Evolutionary conservation across 768 basidiomycete species (phyloP).

Genomic region (Filobasidium floriforme): DNA sequence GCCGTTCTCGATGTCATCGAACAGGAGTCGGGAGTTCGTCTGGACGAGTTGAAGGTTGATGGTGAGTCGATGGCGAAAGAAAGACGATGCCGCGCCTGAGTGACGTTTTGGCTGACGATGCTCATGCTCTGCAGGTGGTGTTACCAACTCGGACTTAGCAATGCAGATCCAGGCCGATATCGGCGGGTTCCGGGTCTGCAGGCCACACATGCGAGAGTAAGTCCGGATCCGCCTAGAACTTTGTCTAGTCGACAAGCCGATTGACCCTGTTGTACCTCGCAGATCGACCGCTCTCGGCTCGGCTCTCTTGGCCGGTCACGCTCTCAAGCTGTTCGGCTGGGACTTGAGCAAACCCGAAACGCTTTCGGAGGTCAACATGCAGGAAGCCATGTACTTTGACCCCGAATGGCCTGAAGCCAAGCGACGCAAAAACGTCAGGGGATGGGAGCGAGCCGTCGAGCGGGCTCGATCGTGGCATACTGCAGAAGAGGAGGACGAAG

Average conservation of each 20-base stretch:
- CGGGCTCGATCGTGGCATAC: slow-evolving; percentile 75
- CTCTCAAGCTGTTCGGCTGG: slow-evolving; percentile 85
- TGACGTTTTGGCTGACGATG: neutral
- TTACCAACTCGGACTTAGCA: slow-evolving; percentile 86
- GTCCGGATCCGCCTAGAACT: slow-evolving; percentile 38
- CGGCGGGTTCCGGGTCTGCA: slow-evolving; percentile 81
- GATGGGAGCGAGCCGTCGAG: slow-evolving; percentile 85
- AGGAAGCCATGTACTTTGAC: slow-evolving; percentile 64
- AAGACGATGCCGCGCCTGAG: neutral
- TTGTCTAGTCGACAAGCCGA: neutral
- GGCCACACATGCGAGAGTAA: slow-evolving; percentile 94
- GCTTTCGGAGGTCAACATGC: slow-evolving; percentile 75
- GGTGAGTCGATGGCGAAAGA: slow-evolving; percentile 50
- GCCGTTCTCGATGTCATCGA: slow-evolving; percentile 95
- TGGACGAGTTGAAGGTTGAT: slow-evolving; percentile 86
- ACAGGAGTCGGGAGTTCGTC: slow-evolving; percentile 65
- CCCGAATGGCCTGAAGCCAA: slow-evolving; percentile 54
- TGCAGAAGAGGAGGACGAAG: slow-evolving; percentile 43
- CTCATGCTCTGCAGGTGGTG: slow-evolving; percentile 50
- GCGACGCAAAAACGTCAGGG: slow-evolving; percentile 60
- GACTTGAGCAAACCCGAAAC: slow-evolving; percentile 75
- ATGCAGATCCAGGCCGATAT: slow-evolving; percentile 50
- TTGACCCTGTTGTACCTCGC: slow-evolving; percentile 3
- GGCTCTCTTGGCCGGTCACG: slow-evolving; percentile 83
- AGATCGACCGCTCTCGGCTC: slow-evolving; percentile 94